These are phyloP conservation scores for Lenwebbia sp. DNA, from an alignment of 345 rosid genomes.

Conservation along the genomic window DNA sequence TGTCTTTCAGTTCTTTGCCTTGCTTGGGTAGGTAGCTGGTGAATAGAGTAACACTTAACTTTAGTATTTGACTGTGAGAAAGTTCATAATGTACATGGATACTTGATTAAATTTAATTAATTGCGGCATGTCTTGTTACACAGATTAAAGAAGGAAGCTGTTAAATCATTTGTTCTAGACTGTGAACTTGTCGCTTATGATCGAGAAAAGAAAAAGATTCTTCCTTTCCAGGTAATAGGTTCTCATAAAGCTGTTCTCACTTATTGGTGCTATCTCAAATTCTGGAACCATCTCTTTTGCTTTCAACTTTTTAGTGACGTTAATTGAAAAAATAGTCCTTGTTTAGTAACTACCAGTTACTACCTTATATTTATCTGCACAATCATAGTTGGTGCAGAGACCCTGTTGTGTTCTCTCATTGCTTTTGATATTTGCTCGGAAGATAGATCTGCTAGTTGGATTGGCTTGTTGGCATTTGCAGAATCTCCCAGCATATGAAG, in stretches of 20 bases:
- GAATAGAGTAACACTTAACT: not conserved
- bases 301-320: not conserved
- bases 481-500: not conserved
- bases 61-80: not conserved
- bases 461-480: not conserved
- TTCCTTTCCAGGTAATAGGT: slow-evolving; percentile 79
- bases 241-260: not conserved
- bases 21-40: not conserved
- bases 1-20: not conserved
- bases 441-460: not conserved
- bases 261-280: not conserved
- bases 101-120: not conserved
- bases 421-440: not conserved
- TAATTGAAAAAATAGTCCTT: not conserved
- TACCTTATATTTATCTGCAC: not conserved
- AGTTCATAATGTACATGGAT: not conserved
- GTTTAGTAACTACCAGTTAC: not conserved
- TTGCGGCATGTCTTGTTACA: not conserved
- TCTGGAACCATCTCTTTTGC: not conserved
- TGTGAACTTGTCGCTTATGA: slow-evolving; percentile 92
- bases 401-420: not conserved
- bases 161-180: slow-evolving; percentile 76
- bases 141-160: slow-evolving; percentile 71
- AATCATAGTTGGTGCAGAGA: not conserved
- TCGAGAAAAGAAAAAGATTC: slow-evolving; percentile 60